A percentile compares a stretch with the other conserved stretches of the same genome.
Conservation (phyloP, 257 asterid species). For the Solanum infundibuliforme region DNA sequence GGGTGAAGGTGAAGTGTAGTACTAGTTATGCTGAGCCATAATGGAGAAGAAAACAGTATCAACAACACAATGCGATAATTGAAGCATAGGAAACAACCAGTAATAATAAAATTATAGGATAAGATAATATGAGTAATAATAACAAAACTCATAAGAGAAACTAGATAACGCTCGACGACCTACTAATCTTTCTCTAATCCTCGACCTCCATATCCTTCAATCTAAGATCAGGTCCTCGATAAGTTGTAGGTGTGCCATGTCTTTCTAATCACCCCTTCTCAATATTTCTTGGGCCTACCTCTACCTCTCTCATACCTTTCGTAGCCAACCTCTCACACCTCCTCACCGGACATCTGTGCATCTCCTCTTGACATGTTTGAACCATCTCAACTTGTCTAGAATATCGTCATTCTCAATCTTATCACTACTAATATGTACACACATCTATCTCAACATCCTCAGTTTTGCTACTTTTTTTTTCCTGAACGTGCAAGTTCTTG, state of each 20-base stretch:
- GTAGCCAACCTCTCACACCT: neutral
- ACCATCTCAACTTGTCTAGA: neutral
- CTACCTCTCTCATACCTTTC: neutral
- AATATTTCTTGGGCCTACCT: neutral
- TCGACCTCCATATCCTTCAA: neutral
- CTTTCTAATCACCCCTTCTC: neutral
- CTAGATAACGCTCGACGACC: too few species aligned
- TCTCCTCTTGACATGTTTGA: neutral
- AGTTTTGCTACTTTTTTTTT: too few species aligned
- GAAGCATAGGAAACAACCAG: too few species aligned
- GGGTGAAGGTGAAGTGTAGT: neutral
- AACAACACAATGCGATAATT: too few species aligned
- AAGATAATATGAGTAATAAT: too few species aligned
- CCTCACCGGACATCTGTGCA: neutral
- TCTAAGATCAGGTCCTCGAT: neutral
- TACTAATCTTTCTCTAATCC: neutral
- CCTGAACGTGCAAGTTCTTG: neutral
- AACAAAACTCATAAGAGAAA: too few species aligned
- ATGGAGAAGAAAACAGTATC: neutral
- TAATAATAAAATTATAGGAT: too few species aligned
- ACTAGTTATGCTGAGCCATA: neutral
- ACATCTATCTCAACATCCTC: neutral
- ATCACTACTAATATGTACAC: neutral
- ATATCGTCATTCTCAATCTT: neutral
- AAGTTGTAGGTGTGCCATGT: neutral